Conservation (phyloP, 495 filamentous ascomycete species). For the Aspergillus panamensis region DNA sequence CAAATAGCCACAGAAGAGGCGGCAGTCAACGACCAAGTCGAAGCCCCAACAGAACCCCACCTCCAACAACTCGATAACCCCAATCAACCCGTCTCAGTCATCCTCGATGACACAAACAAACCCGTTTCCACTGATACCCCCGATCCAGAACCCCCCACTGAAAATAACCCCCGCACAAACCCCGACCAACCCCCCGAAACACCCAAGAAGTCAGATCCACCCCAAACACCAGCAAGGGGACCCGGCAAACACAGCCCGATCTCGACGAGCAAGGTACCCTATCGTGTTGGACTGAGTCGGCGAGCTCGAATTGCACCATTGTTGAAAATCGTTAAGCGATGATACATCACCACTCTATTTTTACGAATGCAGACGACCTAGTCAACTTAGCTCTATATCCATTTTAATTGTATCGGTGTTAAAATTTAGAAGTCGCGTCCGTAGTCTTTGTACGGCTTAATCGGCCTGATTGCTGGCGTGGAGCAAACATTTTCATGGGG, state of each 20-base stretch:
- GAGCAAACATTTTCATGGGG: background rate
- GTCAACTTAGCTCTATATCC: background rate
- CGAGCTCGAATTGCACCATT: constrained; percentile 62
- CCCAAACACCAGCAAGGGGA: constrained; percentile 21
- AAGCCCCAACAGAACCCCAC: background rate
- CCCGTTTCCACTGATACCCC: background rate
- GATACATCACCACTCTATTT: constrained; percentile 11
- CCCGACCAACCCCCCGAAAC: constrained; percentile 20
- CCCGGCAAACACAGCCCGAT: constrained; percentile 49
- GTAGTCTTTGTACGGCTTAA: background rate
- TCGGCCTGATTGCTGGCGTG: background rate
- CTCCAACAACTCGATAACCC: background rate
- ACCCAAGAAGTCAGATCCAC: constrained; percentile 18
- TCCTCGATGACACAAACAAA: constrained; percentile 5
- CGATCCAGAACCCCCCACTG: background rate
- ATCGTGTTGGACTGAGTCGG: constrained; percentile 66
- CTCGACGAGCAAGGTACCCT: constrained; percentile 51
- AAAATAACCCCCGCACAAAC: background rate
- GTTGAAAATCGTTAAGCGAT: constrained; percentile 61
- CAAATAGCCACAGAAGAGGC: constrained; percentile 12
- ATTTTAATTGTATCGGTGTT: background rate
- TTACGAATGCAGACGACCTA: background rate
- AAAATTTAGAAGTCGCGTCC: background rate
- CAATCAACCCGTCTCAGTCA: background rate
- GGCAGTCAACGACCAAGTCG: background rate